Conservation (phyloP, 2,329 filamentous ascomycete species). For the Hirsutella minnesotensis region DNA sequence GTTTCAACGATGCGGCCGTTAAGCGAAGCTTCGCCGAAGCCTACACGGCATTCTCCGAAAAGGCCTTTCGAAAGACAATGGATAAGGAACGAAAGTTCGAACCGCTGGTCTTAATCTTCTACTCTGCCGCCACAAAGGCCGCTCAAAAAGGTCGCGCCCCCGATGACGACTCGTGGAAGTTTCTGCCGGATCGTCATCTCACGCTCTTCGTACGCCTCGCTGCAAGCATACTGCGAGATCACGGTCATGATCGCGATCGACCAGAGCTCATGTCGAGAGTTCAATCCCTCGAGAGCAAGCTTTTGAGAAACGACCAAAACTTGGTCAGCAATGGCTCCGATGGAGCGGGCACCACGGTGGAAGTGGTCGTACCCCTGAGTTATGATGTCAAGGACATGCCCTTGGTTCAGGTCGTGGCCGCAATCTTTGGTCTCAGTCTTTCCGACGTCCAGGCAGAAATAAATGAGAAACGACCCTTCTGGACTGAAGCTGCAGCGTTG, state of each 20-base stretch:
- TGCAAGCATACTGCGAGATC: constrained; percentile 64
- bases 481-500: constrained; percentile 87
- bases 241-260: constrained; percentile 75
- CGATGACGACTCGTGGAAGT: constrained; percentile 81
- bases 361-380: constrained; percentile 71
- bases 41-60: constrained; percentile 84
- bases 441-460: constrained; percentile 80
- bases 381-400: constrained; percentile 97
- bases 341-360: constrained; percentile 44
- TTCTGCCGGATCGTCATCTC: constrained; percentile 85
- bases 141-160: constrained; percentile 62
- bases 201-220: constrained; percentile 88
- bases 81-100: constrained; percentile 91
- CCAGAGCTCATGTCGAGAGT: constrained; percentile 74
- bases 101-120: constrained; percentile 90
- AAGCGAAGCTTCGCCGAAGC: constrained; percentile 93
- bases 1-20: constrained; percentile 80
- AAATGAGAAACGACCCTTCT: constrained; percentile 64
- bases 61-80: constrained; percentile 77
- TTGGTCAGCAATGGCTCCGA: constrained; percentile 32
- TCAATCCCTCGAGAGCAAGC: constrained; percentile 77
- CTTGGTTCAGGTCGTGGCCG: constrained; percentile 75
- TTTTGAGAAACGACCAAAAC: constrained; percentile 89
- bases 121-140: constrained; percentile 81
- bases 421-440: constrained; percentile 71